Evolutionary conservation across 495 filamentous ascomycete species (phyloP).

Genomic region (Neurospora tetraspora): DNA sequence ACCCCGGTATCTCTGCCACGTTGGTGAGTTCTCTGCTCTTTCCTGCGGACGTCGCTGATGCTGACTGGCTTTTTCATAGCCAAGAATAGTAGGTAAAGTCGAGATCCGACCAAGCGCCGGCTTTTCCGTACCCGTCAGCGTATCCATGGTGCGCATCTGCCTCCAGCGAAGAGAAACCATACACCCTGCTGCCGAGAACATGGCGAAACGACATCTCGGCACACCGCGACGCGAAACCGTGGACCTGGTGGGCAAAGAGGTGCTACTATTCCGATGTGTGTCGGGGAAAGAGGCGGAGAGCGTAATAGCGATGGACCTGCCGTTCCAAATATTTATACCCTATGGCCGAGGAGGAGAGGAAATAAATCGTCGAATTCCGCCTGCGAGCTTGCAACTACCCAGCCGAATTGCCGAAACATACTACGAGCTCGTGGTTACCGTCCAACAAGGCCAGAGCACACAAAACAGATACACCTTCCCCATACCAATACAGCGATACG

Average conservation of each 20-base stretch:
- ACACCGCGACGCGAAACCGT: conserved; percentile 85
- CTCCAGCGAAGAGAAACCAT: conserved; percentile 91
- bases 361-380: conserved; percentile 76
- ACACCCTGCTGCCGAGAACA: conserved; percentile 86
- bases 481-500: conserved; percentile 83
- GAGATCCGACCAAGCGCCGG: conserved; percentile 84
- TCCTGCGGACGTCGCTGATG: conserved; percentile 1
- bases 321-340: conserved; percentile 94
- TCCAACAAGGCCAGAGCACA: conserved; percentile 78
- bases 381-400: conserved; percentile 81
- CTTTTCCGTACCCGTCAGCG: conserved; percentile 73
- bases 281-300: conserved; percentile 75
- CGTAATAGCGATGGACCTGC: conserved; percentile 93
- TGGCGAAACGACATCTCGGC: conserved; percentile 84
- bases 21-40: conserved; percentile 51
- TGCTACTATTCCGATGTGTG: conserved; percentile 79
- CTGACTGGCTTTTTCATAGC: conserved; percentile 42
- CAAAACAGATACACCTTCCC: conserved; percentile 88
- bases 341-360: conserved; percentile 86
- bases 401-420: conserved; percentile 90
- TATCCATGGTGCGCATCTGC: conserved; percentile 91
- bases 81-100: conserved; percentile 94
- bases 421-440: conserved; percentile 92
- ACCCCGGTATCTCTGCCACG: conserved; percentile 95
- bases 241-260: conserved; percentile 91